Evolutionary conservation across 2,329 filamentous ascomycete genomes (phyloP).

Genomic region (Ophiocordyceps camponoti-leonardi): DNA sequence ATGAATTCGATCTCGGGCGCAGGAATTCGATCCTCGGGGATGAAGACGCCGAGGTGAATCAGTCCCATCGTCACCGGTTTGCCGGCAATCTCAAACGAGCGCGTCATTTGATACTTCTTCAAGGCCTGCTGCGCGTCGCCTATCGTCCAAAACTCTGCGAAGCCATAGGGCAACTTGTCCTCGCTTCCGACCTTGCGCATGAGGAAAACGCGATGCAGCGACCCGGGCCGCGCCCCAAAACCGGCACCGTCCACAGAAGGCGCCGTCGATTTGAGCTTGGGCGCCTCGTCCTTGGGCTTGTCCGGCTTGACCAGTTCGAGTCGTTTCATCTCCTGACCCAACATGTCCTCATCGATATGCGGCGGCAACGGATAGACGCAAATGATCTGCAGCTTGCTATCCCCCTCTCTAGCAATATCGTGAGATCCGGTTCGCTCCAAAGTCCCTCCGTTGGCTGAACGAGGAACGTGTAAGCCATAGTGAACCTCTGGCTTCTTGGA

Average conservation of each 20-base stretch:
- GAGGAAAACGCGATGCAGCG: constrained; percentile 60
- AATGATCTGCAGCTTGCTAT: constrained; percentile 56
- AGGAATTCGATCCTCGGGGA: constrained; percentile 47
- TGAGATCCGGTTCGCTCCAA: constrained; percentile 27
- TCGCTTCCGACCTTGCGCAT: constrained; percentile 56
- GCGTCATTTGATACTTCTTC: constrained; percentile 51
- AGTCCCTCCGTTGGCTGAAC: constrained; percentile 11
- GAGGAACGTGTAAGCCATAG: not conserved
- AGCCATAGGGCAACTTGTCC: constrained; percentile 66
- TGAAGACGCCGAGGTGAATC: constrained; percentile 73
- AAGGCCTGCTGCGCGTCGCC: constrained; percentile 62
- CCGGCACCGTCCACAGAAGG: constrained; percentile 37
- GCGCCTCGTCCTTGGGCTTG: constrained; percentile 22
- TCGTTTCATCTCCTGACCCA: constrained; percentile 57
- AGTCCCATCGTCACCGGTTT: constrained; percentile 54
- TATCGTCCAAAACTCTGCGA: constrained; percentile 64
- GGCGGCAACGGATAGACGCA: constrained; percentile 55
- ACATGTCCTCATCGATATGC: constrained; percentile 53
- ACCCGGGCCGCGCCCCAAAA: constrained; percentile 53
- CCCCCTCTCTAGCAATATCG: constrained; percentile 30
- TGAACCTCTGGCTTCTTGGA: not conserved
- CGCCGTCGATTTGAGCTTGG: constrained; percentile 42
- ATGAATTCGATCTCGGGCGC: constrained; percentile 39
- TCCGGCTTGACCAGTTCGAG: constrained; percentile 47
- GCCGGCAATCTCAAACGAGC: constrained; percentile 63